phyloP scores from a whole-genome alignment of 2,329 filamentous ascomycete species.

The Cytospora schulzeri region DNA sequence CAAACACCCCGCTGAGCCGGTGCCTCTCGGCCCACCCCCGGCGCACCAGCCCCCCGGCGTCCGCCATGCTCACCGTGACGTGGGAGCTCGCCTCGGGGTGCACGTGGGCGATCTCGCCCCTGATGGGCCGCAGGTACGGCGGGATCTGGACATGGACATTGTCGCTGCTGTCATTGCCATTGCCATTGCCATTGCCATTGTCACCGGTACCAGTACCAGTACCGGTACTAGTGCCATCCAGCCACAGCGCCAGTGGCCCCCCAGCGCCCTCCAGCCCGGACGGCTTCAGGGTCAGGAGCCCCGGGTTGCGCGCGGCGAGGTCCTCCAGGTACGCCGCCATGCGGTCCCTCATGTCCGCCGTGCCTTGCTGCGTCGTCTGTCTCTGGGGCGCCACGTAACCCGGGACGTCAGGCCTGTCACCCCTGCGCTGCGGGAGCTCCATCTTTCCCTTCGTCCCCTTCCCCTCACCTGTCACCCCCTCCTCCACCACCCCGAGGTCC shows the following conservation, averaged over 20 bases:
- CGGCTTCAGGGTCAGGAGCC: constrained; percentile 32
- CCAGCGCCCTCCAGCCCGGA: constrained; percentile 40
- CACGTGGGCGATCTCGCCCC: constrained; percentile 42
- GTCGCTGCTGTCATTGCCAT: too few relatives aligned
- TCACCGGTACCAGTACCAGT: too few relatives aligned
- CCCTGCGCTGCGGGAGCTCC: constrained; percentile 29
- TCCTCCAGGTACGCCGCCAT: constrained; percentile 35
- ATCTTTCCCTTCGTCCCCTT: neutral
- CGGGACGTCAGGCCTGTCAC: constrained; percentile 38
- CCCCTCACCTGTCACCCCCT: too few relatives aligned
- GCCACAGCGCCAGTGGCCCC: constrained; percentile 36
- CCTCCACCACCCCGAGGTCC: too few relatives aligned
- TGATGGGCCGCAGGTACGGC: constrained; percentile 27
- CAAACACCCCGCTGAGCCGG: constrained; percentile 35
- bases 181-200: constrained; percentile 7
- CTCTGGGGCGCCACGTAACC: constrained; percentile 43
- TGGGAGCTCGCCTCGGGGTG: constrained; percentile 45
- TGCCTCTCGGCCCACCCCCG: constrained; percentile 46
- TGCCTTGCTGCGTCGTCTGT: constrained; percentile 36
- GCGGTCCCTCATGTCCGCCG: constrained; percentile 19
- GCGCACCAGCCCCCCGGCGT: constrained; percentile 40
- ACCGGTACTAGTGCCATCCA: too few relatives aligned
- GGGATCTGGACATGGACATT: neutral
- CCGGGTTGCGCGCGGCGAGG: constrained; percentile 34
- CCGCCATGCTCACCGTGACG: constrained; percentile 40